Evolutionary conservation across 805 yeast genomes (phyloP).

Genomic region (Pichia phayaonensis): DNA sequence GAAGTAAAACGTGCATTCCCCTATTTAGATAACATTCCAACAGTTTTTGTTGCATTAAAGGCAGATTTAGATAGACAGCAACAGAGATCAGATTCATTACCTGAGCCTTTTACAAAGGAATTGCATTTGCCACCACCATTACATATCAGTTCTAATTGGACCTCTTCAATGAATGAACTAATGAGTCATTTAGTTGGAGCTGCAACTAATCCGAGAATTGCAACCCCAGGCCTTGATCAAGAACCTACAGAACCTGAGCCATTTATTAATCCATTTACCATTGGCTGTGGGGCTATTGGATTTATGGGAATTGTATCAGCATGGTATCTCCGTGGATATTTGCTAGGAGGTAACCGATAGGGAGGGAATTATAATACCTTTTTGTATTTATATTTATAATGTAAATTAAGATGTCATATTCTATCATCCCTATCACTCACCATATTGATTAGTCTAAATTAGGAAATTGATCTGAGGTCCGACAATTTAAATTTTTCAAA

Average conservation of each 20-base stretch:
- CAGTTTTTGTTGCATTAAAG: constrained; percentile 83
- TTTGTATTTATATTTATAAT: background rate
- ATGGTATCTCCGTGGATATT: constrained; percentile 54
- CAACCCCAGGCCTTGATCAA: constrained; percentile 73
- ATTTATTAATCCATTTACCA: constrained; percentile 40
- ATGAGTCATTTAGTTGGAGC: constrained; percentile 85
- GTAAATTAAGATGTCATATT: background rate
- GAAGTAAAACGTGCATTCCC: constrained; percentile 58
- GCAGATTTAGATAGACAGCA: constrained; percentile 96
- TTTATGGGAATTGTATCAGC: constrained; percentile 56
- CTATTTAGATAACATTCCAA: constrained; percentile 59
- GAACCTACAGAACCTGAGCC: constrained; percentile 44
- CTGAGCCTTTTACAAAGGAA: constrained; percentile 73
- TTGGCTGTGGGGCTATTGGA: constrained; percentile 65
- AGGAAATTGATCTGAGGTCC: background rate
- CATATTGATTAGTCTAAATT: background rate
- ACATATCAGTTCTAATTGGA: constrained; percentile 88
- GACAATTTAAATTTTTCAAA: background rate
- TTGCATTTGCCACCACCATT: constrained; percentile 70
- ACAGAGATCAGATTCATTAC: constrained; percentile 78
- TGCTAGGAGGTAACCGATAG: constrained; percentile 5
- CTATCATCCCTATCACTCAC: background rate
- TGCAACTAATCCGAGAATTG: constrained; percentile 66
- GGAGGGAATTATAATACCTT: background rate
- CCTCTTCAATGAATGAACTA: constrained; percentile 74